These are phyloP conservation scores for Peronospora farinosa DNA, from an alignment of 352 stramenopile genomes.

Conservation along the genomic window DNA sequence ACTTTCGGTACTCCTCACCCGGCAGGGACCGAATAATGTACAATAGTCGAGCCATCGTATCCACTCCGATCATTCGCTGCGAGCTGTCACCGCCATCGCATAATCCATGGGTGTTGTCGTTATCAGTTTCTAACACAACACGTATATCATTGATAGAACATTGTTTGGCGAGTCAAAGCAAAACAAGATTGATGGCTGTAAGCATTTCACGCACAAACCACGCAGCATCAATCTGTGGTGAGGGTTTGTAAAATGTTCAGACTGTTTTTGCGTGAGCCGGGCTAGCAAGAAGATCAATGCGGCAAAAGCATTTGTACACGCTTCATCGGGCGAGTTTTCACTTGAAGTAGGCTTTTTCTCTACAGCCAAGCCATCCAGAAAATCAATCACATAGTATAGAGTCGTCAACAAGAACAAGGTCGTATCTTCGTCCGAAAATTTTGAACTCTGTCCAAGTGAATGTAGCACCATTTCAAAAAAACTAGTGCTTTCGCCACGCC, in stretches of 20 bases:
- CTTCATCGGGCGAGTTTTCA: slow-evolving; percentile 22
- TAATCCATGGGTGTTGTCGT: neutral
- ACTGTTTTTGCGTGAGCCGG: slow-evolving; percentile 21
- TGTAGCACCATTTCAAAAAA: slow-evolving; percentile 40
- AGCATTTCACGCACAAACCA: slow-evolving; percentile 32
- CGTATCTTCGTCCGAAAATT: slow-evolving; percentile 28
- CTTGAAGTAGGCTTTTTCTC: slow-evolving; percentile 10
- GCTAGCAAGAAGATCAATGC: slow-evolving; percentile 33
- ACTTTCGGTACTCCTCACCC: slow-evolving; percentile 30
- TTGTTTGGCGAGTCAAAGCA: slow-evolving; percentile 49
- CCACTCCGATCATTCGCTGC: no score
- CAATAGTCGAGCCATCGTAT: slow-evolving; percentile 28
- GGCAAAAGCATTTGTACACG: slow-evolving; percentile 28
- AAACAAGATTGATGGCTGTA: slow-evolving; percentile 48
- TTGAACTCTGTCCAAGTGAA: slow-evolving; percentile 32
- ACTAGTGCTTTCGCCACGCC: slow-evolving; percentile 7
- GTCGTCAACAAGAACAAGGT: slow-evolving; percentile 36
- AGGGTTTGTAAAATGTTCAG: slow-evolving; percentile 7
- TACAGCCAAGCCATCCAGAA: slow-evolving; percentile 28
- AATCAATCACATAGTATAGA: slow-evolving; percentile 35
- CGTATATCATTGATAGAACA: slow-evolving; percentile 39
- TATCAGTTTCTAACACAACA: slow-evolving; percentile 12
- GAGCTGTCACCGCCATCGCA: no score
- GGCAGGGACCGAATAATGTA: no score
- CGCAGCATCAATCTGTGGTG: slow-evolving; percentile 26